Percentiles rank a stretch among this genome's conserved stretches.
phyloP scores from a whole-genome alignment of 768 basidiomycete genomes.

The Leccinum longicurvipes region DNA sequence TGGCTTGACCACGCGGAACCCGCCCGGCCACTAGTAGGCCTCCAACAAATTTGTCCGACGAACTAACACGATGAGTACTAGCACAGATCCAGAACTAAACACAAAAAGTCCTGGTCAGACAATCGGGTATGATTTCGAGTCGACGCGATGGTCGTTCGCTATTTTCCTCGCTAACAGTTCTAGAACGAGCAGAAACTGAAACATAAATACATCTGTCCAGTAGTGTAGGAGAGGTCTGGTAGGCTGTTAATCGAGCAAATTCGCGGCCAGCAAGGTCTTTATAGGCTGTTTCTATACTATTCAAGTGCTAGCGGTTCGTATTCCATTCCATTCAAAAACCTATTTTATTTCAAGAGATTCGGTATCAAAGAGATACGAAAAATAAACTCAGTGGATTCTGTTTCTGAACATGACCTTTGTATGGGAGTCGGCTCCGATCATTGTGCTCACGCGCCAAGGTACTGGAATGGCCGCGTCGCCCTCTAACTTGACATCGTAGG shows the following conservation, averaged over 20 bases:
- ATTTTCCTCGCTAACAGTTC: no score
- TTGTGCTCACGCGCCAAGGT: not conserved
- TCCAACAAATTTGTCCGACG: no score
- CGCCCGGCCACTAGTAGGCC: no score
- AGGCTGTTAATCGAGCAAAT: not conserved
- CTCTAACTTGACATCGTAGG: not conserved
- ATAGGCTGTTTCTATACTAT: not conserved
- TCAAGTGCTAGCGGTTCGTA: not conserved
- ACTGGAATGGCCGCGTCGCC: not conserved
- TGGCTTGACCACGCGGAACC: no score
- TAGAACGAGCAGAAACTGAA: no score
- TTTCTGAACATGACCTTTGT: not conserved
- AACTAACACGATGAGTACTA: no score
- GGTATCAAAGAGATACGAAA: not conserved
- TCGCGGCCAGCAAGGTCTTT: no score
- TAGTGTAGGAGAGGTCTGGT: no score
- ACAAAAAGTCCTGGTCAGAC: no score
- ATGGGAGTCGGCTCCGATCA: not conserved
- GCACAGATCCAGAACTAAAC: no score
- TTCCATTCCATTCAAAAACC: not conserved
- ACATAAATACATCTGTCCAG: no score
- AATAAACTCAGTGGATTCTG: not conserved
- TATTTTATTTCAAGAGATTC: not conserved
- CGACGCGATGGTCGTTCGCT: no score
- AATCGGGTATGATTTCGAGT: not conserved